Evolutionary conservation across 2,329 filamentous ascomycete genomes (phyloP), one percentile per base, ranked within the genome.

Genomic region (Neurospora sp.): DNA sequence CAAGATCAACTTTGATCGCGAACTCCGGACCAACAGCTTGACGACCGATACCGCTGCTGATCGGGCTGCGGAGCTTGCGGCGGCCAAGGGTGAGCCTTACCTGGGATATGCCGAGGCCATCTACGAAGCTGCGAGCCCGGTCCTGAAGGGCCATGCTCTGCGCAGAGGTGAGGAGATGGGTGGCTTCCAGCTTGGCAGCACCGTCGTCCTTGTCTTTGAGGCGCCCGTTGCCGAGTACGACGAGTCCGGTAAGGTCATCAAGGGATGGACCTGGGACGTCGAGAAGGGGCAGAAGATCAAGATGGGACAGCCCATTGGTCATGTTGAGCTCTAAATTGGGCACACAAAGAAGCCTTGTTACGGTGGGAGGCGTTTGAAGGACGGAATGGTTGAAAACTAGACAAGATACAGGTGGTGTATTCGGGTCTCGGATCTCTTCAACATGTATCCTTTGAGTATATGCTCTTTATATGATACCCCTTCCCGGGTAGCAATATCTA

Each of bases 121-220:
- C 2, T 99, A 99, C 77, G 87, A 87, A 66, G 85, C 85, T 17
- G 92, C 95, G 1, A 96, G 92, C 76, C 81, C 85, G 3, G 87
- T 97, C 2, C 84, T 99, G 0, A 88, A 88, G 23, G 96, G 96
- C 2, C 89, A 98, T 78, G 91, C 95, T 1, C 82, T 99, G 69
- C 88, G 90, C 73, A 86, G 92, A 65, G 96, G 96, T 41, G 95
- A 98, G 78, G 96, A 99, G 81, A 98, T 99, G 93, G 96, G 96
- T 69, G 96, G 96, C 0, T 99, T 99, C 82, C 93, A 96, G 82
- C 85, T 99, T 3, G 96, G 96, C 23, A 97, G 93, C 79, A 97
- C 95, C 1, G 90, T 99, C 74, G 96, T 99, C 46, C 84, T 99
- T 68, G 93, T 99, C 0, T 99, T 99, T 78, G 96, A 99, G 81